A percentile compares a stretch with the other conserved stretches of the same genome.
Evolutionary conservation across 768 basidiomycete genomes (phyloP).

Genomic region (Fibroporia radiculosa): DNA sequence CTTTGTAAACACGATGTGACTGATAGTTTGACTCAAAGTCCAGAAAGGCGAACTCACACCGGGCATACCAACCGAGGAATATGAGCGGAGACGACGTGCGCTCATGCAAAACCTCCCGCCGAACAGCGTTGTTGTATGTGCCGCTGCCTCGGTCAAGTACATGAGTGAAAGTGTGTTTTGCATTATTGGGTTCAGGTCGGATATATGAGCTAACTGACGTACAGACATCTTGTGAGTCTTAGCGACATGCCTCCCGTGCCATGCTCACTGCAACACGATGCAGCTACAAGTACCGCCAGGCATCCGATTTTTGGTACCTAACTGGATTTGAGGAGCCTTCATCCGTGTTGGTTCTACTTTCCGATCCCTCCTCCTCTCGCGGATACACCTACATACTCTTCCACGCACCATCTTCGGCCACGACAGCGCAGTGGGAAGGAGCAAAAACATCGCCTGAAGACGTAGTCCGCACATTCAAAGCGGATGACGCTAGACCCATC

Average conservation of each 20-base stretch:
- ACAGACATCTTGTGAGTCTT: constrained; percentile 65
- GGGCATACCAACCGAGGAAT: constrained; percentile 73
- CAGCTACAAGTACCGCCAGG: constrained; percentile 94
- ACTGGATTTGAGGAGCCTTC: constrained; percentile 95
- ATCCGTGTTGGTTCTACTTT: constrained; percentile 81
- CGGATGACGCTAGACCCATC: constrained; percentile 64
- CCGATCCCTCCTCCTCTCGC: constrained; percentile 47
- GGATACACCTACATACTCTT: constrained; percentile 90
- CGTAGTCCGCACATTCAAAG: constrained; percentile 60
- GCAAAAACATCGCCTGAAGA: constrained; percentile 67
- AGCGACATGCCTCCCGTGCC: background rate
- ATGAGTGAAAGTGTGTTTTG: constrained; percentile 73
- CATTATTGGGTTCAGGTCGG: constrained; percentile 8
- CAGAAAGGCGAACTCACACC: constrained; percentile 60
- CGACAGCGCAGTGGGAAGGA: constrained; percentile 90
- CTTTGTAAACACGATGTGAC: background rate
- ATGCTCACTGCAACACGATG: background rate
- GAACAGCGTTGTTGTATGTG: constrained; percentile 64
- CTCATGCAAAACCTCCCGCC: constrained; percentile 74
- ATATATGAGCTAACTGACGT: constrained; percentile 2
- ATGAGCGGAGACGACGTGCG: constrained; percentile 56
- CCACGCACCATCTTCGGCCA: constrained; percentile 61
- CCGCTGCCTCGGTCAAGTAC: constrained; percentile 77
- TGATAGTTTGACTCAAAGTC: background rate
- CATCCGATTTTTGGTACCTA: constrained; percentile 90